Base-by-base conservation (phyloP, 306 rosid species). In the Pyrus pyrifolia region DNA sequence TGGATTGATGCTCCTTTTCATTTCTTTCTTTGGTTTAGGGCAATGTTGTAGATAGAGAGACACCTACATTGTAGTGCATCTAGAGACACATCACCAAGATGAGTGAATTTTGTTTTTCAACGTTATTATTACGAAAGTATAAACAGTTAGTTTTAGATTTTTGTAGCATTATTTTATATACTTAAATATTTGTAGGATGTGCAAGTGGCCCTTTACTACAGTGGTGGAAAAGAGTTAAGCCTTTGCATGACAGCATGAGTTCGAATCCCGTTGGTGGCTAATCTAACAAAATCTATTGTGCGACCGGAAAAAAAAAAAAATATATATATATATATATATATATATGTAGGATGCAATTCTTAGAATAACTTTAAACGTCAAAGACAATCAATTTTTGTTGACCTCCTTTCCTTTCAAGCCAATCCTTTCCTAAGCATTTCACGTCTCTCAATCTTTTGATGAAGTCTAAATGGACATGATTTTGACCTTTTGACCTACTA, bases 311-410 rank as follows among this genome's bases (percentile, higher is more conserved):
- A 30, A 30, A 30, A 30, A 30, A 2, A n/a, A n/a, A n/a, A n/a
- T n/a, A 11, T 49, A 25, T 25, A 25, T 25, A 25, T 25, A 25
- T 25, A 25, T 25, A 25, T 25, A 25, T 1, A 25, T 1, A 25
- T 1, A 25, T 1, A 25, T 21, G 30, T 9, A 3, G 25, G 78
- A 68, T 66, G 29, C 53, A 25, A 87, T 83, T 70, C 88, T 88
- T 83, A 67, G 82, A 83, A 86, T 88, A 80, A 83, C 92, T 86
- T 64, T 75, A 35, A 5, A 35, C 85, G 86, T 90, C 88, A 64
- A 88, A 90, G 92, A 83, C 81, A 90, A 63, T 74, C 87, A 72
- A 81, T 67, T 81, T 66, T 11, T 30, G 59, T 82, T 77, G 81
- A 78, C 76, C 88, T 25, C 25, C 25, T 25, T 25, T 25, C 25